These are phyloP conservation scores for Penicillium oxalicum DNA, from an alignment of 2,329 filamentous ascomycete species.

Conservation along the genomic window DNA sequence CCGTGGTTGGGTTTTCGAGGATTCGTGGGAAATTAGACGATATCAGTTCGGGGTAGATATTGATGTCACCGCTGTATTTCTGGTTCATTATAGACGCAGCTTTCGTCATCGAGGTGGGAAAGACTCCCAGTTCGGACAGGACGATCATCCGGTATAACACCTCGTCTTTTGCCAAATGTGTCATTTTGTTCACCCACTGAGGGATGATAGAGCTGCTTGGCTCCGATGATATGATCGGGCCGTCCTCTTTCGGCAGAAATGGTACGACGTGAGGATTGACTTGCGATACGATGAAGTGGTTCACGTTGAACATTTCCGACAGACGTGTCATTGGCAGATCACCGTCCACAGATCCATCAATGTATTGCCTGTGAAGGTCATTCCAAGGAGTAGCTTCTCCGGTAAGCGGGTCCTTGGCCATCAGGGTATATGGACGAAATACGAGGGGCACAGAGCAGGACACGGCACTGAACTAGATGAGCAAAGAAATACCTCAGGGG, in stretches of 20 bases:
- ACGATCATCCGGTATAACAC: slow-evolving; percentile 74
- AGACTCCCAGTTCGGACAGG: slow-evolving; percentile 70
- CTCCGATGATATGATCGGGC: slow-evolving; percentile 23
- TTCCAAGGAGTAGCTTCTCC: slow-evolving; percentile 77
- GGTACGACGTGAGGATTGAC: slow-evolving; percentile 92
- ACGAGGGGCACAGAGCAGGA: slow-evolving; percentile 88
- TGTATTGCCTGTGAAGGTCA: slow-evolving; percentile 76
- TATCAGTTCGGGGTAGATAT: slow-evolving; percentile 75
- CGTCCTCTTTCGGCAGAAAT: slow-evolving; percentile 71
- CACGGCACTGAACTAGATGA: slow-evolving; percentile 52
- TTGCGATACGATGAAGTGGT: slow-evolving; percentile 95
- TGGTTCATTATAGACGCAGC: slow-evolving; percentile 76
- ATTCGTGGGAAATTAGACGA: slow-evolving; percentile 69
- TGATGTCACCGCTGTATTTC: slow-evolving; percentile 91
- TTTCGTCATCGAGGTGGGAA: slow-evolving; percentile 74
- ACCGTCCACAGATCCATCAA: slow-evolving; percentile 91
- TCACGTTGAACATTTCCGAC: slow-evolving; percentile 95
- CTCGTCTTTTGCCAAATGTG: slow-evolving; percentile 70
- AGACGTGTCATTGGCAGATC: slow-evolving; percentile 86
- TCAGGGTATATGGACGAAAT: slow-evolving; percentile 70
- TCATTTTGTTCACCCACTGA: slow-evolving; percentile 60
- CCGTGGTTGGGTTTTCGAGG: slow-evolving; percentile 73
- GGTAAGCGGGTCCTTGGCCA: slow-evolving; percentile 79
- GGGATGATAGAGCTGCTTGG: slow-evolving; percentile 31
- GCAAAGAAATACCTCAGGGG: slow-evolving; percentile 8